Percentiles rank a stretch among this genome's conserved stretches.
These are phyloP conservation scores for Trichoderma hamatum DNA, from an alignment of 2,329 filamentous ascomycete species.

Conservation along the genomic window DNA sequence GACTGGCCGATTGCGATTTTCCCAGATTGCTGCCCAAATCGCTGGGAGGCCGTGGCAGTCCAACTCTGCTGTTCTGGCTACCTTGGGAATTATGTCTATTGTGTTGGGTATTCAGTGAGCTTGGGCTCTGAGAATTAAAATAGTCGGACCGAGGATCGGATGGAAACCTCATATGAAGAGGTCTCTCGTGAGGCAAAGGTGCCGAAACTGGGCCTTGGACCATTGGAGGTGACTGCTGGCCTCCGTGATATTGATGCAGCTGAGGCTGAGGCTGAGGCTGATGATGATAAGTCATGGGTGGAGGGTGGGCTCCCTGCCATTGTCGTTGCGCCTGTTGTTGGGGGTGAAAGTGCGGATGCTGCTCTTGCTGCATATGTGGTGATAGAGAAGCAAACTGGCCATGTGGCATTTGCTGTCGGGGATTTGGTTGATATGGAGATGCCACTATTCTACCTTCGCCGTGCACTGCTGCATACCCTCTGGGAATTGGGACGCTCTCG, in stretches of 20 bases:
- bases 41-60: not conserved
- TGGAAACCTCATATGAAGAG: not conserved
- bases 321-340: not conserved
- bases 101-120: constrained; percentile 3
- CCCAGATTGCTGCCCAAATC: constrained; percentile 1
- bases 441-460: constrained; percentile 41
- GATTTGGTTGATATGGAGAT: constrained; percentile 35
- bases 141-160: constrained; percentile 12
- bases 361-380: not conserved
- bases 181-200: not conserved
- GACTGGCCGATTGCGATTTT: constrained; percentile 4
- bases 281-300: not conserved
- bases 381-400: constrained; percentile 21
- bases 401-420: constrained; percentile 7
- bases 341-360: not conserved
- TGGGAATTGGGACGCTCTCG: constrained; percentile 44
- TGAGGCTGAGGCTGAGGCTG: not conserved
- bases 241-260: not conserved
- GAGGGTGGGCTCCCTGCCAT: constrained; percentile 2
- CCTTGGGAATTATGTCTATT: constrained; percentile 3
- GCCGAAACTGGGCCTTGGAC: constrained; percentile 11
- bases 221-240: not conserved
- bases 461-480: constrained; percentile 42
- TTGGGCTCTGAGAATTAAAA: not conserved
- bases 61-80: not conserved